Percentiles rank a stretch among this genome's conserved stretches.
These are phyloP conservation scores for Xylaria sp. DNA, from an alignment of 2,329 filamentous ascomycete genomes.

Conservation along the genomic window DNA sequence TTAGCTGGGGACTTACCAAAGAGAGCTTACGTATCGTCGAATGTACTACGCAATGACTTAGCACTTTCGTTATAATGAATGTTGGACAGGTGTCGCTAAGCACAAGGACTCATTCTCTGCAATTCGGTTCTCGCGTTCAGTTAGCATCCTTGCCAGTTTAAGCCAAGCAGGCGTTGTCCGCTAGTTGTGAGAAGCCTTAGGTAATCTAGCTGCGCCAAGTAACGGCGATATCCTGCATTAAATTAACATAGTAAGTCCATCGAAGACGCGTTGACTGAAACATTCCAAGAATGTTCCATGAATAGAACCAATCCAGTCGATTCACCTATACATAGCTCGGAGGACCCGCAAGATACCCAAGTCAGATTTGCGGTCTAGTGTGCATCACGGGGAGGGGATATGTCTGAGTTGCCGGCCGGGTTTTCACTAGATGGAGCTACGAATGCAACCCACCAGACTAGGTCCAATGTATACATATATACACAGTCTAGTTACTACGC, in stretches of 20 bases:
- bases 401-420: conserved; percentile 19
- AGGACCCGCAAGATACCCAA: neutral
- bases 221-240: neutral
- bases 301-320: conserved; percentile 6
- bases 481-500: neutral
- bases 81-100: neutral
- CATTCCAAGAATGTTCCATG: neutral
- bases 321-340: neutral
- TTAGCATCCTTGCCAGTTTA: neutral
- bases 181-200: too few species aligned
- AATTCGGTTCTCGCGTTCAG: neutral
- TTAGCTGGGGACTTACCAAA: neutral
- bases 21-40: neutral
- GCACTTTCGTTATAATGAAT: neutral
- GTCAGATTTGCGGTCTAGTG: neutral
- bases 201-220: neutral
- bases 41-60: neutral
- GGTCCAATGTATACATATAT: neutral
- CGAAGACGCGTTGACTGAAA: neutral
- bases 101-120: neutral
- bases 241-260: neutral
- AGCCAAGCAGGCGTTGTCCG: neutral
- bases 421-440: conserved; percentile 1
- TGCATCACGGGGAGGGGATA: neutral
- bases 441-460: conserved; percentile 2